phyloP scores from a whole-genome alignment of 768 basidiomycete species.

The Mycena galopus region DNA sequence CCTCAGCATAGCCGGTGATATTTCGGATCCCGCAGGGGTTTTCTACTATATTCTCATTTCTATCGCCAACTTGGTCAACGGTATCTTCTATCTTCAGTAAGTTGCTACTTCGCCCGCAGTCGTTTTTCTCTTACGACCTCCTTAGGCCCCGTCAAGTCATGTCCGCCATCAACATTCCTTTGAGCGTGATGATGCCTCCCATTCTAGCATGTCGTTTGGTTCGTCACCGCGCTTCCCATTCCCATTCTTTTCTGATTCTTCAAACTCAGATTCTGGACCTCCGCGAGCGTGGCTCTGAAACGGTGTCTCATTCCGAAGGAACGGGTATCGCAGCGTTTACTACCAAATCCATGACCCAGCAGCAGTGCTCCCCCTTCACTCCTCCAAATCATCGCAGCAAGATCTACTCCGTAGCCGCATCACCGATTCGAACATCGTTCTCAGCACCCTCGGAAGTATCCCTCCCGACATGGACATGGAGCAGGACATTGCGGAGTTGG shows the following conservation, averaged over 20 bases:
- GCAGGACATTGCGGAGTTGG: conserved; percentile 68
- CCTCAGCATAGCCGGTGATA: not conserved
- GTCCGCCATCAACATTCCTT: conserved; percentile 86
- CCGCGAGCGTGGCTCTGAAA: conserved; percentile 85
- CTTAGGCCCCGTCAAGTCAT: conserved; percentile 44
- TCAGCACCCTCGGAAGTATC: conserved; percentile 75
- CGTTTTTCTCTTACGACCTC: not conserved
- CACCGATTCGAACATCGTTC: conserved; percentile 72
- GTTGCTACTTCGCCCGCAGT: conserved; percentile 31
- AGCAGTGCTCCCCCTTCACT: conserved; percentile 66
- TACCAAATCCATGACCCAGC: conserved; percentile 69
- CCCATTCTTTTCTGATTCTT: conserved; percentile 4
- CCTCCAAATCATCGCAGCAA: conserved; percentile 63
- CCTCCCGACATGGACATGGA: conserved; percentile 64
- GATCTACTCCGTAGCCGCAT: conserved; percentile 60
- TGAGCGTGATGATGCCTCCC: conserved; percentile 88
- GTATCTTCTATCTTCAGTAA: conserved; percentile 89
- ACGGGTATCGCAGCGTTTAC: conserved; percentile 76
- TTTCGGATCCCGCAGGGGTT: conserved; percentile 62
- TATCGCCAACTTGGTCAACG: conserved; percentile 89
- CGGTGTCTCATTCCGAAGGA: conserved; percentile 81
- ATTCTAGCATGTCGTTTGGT: conserved; percentile 85
- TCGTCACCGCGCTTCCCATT: conserved; percentile 33
- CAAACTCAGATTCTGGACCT: conserved; percentile 78
- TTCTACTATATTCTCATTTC: conserved; percentile 90